These are phyloP conservation scores for Plasmodium coatneyi DNA, from an alignment of 169 alveolate genomes.

Conservation along the genomic window DNA sequence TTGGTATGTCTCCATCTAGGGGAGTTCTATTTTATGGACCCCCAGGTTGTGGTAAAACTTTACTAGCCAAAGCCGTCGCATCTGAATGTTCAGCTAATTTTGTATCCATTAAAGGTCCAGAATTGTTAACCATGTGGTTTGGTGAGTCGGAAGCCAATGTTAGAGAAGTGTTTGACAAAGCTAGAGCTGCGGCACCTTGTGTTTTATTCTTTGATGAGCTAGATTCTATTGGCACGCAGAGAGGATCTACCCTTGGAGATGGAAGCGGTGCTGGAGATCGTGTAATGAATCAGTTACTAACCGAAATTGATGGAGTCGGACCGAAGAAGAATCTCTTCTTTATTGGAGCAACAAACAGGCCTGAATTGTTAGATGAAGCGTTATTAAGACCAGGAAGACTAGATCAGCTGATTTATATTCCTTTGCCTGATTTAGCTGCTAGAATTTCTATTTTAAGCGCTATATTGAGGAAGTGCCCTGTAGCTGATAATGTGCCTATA, in stretches of 20 bases:
- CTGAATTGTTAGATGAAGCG: slow-evolving; percentile 99
- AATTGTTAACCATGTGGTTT: slow-evolving; percentile 99
- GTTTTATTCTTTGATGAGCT: slow-evolving; percentile 99
- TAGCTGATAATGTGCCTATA: slow-evolving; percentile 97
- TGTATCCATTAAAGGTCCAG: slow-evolving; percentile 99
- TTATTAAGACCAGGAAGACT: slow-evolving; percentile 99
- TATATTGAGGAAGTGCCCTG: slow-evolving; percentile 96
- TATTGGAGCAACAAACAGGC: slow-evolving; percentile 99
- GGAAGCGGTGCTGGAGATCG: slow-evolving; percentile 99
- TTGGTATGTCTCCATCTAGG: slow-evolving; percentile 98
- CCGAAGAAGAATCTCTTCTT: slow-evolving; percentile 99
- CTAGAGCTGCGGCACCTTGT: slow-evolving; percentile 99
- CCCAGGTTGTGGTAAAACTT: slow-evolving; percentile 99
- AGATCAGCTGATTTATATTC: slow-evolving; percentile 99
- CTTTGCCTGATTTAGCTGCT: slow-evolving; percentile 99
- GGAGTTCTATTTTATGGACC: slow-evolving; percentile 99
- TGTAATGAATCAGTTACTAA: slow-evolving; percentile 98
- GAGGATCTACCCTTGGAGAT: slow-evolving; percentile 95
- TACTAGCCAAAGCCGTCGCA: slow-evolving; percentile 99
- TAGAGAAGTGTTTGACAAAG: slow-evolving; percentile 99
- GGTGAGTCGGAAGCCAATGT: slow-evolving; percentile 99
- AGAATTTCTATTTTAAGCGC: slow-evolving; percentile 96
- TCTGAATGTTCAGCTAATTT: slow-evolving; percentile 99
- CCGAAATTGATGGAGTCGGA: slow-evolving; percentile 99
- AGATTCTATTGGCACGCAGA: slow-evolving; percentile 99